Evolutionary conservation across 2,329 filamentous ascomycete species (phyloP).

Genomic region (Calonectria pteridis): DNA sequence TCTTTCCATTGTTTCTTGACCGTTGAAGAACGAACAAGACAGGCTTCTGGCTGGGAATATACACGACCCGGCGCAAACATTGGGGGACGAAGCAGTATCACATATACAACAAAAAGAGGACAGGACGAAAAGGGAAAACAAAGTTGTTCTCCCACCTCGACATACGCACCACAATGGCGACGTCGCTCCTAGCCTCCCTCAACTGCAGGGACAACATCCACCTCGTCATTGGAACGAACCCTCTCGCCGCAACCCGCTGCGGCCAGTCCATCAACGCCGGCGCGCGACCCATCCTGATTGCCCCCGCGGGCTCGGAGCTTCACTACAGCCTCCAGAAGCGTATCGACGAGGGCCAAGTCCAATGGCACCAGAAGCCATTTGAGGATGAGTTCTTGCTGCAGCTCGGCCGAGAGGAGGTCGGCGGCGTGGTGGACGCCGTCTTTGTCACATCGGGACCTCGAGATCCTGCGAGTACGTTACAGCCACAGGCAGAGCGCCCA

Average conservation of each 20-base stretch:
- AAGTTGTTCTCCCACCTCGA: neutral
- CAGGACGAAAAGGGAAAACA: neutral
- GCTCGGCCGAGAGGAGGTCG: constrained; percentile 85
- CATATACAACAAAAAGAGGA: neutral
- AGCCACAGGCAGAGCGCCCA: neutral
- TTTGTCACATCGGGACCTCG: constrained; percentile 79
- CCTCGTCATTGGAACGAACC: constrained; percentile 86
- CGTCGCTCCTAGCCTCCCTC: constrained; percentile 77
- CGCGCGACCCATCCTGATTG: constrained; percentile 83
- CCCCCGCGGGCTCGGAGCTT: constrained; percentile 72
- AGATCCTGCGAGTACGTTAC: constrained; percentile 52
- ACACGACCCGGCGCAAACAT: neutral
- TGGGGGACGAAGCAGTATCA: neutral
- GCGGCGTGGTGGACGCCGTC: constrained; percentile 86
- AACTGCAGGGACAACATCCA: constrained; percentile 81
- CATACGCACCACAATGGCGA: constrained; percentile 26
- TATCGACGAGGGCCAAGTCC: constrained; percentile 74
- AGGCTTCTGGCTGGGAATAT: too few relatives aligned
- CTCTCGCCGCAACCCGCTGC: constrained; percentile 88
- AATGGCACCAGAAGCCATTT: constrained; percentile 77
- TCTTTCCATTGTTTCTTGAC: neutral
- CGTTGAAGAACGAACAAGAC: neutral
- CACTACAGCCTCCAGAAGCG: constrained; percentile 71
- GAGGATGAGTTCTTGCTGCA: constrained; percentile 77
- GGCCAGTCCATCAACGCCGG: constrained; percentile 84